Evolutionary conservation across 2,329 filamentous ascomycete species (phyloP).

Genomic region (Ceratocystis cubensis): DNA sequence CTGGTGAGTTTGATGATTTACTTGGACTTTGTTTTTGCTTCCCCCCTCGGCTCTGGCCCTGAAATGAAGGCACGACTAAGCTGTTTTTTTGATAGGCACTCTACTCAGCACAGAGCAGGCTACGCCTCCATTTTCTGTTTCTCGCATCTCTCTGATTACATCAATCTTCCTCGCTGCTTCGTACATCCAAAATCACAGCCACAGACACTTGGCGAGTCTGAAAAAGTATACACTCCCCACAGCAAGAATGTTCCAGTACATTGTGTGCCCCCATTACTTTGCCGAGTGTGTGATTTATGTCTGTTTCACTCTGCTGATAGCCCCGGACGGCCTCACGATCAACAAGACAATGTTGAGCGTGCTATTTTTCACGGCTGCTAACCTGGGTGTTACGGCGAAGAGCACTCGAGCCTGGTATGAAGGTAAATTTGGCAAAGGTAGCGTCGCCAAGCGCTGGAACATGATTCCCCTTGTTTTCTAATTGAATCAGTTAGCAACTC

Average conservation of each 20-base stretch:
- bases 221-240: conserved; percentile 74
- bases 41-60: not conserved
- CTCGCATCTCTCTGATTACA: conserved; percentile 33
- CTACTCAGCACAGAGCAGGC: not conserved
- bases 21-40: not conserved
- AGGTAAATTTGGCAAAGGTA: conserved; percentile 56
- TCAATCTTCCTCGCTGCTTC: conserved; percentile 58
- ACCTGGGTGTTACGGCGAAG: conserved; percentile 69
- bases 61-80: not conserved
- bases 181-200: conserved; percentile 60
- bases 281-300: conserved; percentile 78
- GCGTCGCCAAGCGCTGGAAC: conserved; percentile 51
- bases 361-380: conserved; percentile 60
- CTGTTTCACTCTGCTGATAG: conserved; percentile 59
- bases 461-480: conserved; percentile 64
- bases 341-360: conserved; percentile 65
- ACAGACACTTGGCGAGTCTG: conserved; percentile 55
- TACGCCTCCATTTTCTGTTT: not conserved
- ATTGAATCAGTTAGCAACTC: not conserved
- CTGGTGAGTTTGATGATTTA: conserved; percentile 38
- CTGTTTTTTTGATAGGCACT: not conserved
- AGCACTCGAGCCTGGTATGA: conserved; percentile 71
- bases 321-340: conserved; percentile 50
- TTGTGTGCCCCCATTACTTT: conserved; percentile 84
- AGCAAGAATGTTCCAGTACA: conserved; percentile 54